Evolutionary conservation across 768 basidiomycete genomes (phyloP).

Genomic region (Trametes gibbosa): DNA sequence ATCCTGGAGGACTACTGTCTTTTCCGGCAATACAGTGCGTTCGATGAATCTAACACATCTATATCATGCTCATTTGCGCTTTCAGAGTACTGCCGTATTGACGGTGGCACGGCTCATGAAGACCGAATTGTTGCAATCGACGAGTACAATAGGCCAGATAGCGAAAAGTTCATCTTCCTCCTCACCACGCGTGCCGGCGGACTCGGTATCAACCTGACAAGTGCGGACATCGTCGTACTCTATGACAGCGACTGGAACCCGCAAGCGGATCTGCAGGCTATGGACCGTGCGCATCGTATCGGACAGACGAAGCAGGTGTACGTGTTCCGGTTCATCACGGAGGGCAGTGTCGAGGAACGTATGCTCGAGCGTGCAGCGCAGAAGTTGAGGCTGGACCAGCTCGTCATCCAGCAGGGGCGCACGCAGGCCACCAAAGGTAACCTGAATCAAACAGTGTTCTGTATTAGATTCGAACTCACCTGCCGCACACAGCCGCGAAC

Average conservation of each 20-base stretch:
- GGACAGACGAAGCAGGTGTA: conserved; percentile 98
- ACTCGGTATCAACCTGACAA: conserved; percentile 93
- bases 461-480: not conserved
- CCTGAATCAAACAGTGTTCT: conserved; percentile 14
- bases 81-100: conserved; percentile 93
- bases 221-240: conserved; percentile 91
- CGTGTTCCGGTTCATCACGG: conserved; percentile 95
- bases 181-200: conserved; percentile 97
- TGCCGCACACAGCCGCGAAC: conserved; percentile 59
- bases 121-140: conserved; percentile 95
- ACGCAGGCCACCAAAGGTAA: conserved; percentile 76
- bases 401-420: conserved; percentile 95
- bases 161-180: conserved; percentile 95
- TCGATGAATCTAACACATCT: not conserved
- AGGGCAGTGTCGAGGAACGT: conserved; percentile 93
- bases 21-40: conserved; percentile 84
- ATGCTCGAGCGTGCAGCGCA: conserved; percentile 95
- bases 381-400: conserved; percentile 90
- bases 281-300: conserved; percentile 97
- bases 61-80: conserved; percentile 7
- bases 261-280: conserved; percentile 97
- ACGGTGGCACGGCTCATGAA: conserved; percentile 94
- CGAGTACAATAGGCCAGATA: conserved; percentile 93
- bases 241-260: conserved; percentile 99
- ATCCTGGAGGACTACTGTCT: conserved; percentile 97